phyloP scores from a whole-genome alignment of 345 rosid species.

The Dovyalis caffra region DNA sequence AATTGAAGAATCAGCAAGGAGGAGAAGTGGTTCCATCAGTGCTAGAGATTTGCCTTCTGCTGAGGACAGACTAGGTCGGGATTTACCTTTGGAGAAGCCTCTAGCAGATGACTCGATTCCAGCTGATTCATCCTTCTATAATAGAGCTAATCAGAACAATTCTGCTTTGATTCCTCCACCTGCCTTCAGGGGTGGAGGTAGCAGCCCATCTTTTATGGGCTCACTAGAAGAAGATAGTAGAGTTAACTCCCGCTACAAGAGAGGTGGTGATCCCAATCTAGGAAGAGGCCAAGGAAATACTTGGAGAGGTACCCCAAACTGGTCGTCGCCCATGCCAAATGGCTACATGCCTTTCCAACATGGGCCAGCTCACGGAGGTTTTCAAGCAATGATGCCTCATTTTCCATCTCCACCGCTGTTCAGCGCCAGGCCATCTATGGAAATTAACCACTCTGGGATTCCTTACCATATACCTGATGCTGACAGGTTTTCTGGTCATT shows the following conservation, averaged over 20 bases:
- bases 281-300: constrained; percentile 85
- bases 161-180: constrained; percentile 58
- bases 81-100: constrained; percentile 51
- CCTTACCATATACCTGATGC: constrained; percentile 77
- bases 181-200: constrained; percentile 57
- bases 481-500: constrained; percentile 76
- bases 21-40: constrained; percentile 45
- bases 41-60: constrained; percentile 53
- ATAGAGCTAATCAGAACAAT: constrained; percentile 50
- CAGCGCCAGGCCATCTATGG: constrained; percentile 79
- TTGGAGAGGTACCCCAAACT: constrained; percentile 87
- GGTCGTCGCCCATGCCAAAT: constrained; percentile 75
- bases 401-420: constrained; percentile 73
- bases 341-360: constrained; percentile 89
- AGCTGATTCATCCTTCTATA: constrained; percentile 56
- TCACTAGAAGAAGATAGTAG: constrained; percentile 71
- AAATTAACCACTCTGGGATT: constrained; percentile 70
- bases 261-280: constrained; percentile 57
- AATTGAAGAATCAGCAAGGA: constrained; percentile 66
- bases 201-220: constrained; percentile 65
- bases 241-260: constrained; percentile 51
- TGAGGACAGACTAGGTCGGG: constrained; percentile 57
- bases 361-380: constrained; percentile 80
- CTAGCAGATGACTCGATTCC: constrained; percentile 57
- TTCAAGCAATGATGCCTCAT: constrained; percentile 71